Evolutionary conservation across 2,329 filamentous ascomycete species (phyloP), one percentile per base, ranked within the genome.

Genomic region (Stachybotrys chartarum): DNA sequence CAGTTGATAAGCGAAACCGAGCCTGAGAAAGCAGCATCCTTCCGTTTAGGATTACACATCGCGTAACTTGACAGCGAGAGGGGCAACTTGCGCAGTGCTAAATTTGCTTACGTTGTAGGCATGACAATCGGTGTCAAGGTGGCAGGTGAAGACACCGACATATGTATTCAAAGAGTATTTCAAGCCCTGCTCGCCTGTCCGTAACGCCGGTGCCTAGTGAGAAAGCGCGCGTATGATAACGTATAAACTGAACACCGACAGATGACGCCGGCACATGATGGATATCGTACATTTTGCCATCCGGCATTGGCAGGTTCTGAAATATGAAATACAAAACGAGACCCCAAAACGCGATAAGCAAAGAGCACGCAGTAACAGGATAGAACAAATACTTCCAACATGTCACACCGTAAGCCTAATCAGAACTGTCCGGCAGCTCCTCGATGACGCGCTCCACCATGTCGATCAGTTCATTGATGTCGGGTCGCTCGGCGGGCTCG

Each of bases 401-500:
- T 24, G 24, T 24, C 24, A 4, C 4, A 24, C 24, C 24, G 24
- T n/a, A 39, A 35, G 51, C 42, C 59, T 62, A 67, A 55, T 62
- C 58, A 48, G 59, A 56, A 51, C 68, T 86, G 55, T 86, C 83
- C 0, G 87, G 86, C 60, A 91, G 68, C 55, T 80, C 76, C 39
- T 81, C 78, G 64, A 96, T 81, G 18, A 90, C 87, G 16, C 77
- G 76, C 70, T 92, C 83, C n/a, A 96, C 85, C 69, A 94, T 81
- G 49, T 75, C 73, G 62, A 95, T 94, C 70, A 97, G 74, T 72
- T 94, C 86, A 63, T 91, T 84, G 57, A 96, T 87, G 71, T 95
- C 89, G 16, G 94, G 94, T 60, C 94, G 78, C 69, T 97, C 93
- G 3, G 81, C 82, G 0, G 93, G 88, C 75, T 99, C 94, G 31